A percentile compares a stretch with the other conserved stretches of the same genome.
Conservation (phyloP, 1,284 basidiomycete genomes). For the Trichosporon ovoides region DNA sequence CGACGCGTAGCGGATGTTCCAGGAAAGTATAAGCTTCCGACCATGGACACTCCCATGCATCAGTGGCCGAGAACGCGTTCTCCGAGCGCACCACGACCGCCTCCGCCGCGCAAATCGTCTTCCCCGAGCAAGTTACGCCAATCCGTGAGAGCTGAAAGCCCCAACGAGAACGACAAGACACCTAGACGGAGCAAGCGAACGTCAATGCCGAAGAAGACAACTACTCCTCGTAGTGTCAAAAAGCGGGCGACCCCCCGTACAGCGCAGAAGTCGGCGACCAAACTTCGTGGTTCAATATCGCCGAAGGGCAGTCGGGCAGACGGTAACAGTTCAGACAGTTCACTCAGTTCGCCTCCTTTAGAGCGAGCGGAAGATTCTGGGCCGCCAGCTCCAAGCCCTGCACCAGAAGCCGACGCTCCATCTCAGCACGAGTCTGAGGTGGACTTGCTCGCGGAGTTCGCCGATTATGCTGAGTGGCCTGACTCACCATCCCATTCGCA, state of each 20-base stretch:
- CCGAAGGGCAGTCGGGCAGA: too few relatives aligned
- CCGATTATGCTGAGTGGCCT: constrained; percentile 7
- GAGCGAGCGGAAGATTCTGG: not conserved
- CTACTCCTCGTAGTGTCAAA: not conserved
- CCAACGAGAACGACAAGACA: not conserved
- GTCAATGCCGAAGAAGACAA: not conserved
- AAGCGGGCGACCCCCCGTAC: not conserved
- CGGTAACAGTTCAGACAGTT: not conserved
- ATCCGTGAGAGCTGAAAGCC: not conserved
- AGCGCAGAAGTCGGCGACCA: too few relatives aligned
- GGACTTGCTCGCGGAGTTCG: constrained; percentile 9
- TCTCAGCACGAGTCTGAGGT: not conserved
- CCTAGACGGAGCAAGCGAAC: not conserved
- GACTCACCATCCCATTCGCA: not conserved
- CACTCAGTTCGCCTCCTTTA: not conserved
- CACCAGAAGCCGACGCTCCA: not conserved
- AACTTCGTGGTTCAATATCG: too few relatives aligned
- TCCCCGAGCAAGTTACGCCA: not conserved
- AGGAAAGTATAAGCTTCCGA: constrained; percentile 22
- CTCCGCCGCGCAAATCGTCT: not conserved
- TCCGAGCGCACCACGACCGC: not conserved
- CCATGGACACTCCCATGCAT: constrained; percentile 18
- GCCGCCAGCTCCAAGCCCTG: not conserved
- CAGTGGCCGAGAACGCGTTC: constrained; percentile 20
- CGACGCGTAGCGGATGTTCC: not conserved